Conservation (phyloP, 768 basidiomycete species). For the Lyophyllum decastes region DNA sequence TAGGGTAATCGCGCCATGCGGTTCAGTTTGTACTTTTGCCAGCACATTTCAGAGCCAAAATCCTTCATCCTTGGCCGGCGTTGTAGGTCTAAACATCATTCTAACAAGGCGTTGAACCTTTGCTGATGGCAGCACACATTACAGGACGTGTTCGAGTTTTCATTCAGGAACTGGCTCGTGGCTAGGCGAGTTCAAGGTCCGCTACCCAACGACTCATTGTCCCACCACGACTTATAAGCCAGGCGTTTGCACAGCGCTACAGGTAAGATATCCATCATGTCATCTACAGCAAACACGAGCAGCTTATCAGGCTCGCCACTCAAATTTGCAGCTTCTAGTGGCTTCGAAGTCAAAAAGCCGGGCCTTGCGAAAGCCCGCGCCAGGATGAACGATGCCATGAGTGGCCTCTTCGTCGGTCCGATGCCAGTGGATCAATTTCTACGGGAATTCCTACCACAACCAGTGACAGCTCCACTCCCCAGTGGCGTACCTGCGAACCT, state of each 20-base stretch:
- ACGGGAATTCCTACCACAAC: not conserved
- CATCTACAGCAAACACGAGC: not conserved
- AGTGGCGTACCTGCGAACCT: not conserved
- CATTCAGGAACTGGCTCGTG: not conserved
- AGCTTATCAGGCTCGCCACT: not conserved
- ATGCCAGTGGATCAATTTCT: conserved; percentile 8
- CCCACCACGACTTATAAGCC: not conserved
- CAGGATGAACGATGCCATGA: not conserved
- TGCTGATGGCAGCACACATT: not conserved
- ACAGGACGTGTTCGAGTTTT: not conserved
- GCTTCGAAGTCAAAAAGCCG: not conserved
- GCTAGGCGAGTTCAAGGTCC: not conserved
- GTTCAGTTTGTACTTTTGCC: not conserved
- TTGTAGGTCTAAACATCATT: no score
- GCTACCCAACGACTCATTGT: not conserved
- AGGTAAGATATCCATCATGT: not conserved
- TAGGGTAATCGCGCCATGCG: not conserved
- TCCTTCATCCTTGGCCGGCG: no score
- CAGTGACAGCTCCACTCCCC: not conserved
- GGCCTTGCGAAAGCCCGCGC: not conserved
- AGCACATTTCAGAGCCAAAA: not conserved
- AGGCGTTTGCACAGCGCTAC: conserved; percentile 16
- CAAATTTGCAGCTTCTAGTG: not conserved
- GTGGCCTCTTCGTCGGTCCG: conserved; percentile 1
- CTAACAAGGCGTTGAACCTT: no score